Evolutionary conservation across 176 grass and related monocot species (phyloP).

Genomic region (Metroxylon sagu): DNA sequence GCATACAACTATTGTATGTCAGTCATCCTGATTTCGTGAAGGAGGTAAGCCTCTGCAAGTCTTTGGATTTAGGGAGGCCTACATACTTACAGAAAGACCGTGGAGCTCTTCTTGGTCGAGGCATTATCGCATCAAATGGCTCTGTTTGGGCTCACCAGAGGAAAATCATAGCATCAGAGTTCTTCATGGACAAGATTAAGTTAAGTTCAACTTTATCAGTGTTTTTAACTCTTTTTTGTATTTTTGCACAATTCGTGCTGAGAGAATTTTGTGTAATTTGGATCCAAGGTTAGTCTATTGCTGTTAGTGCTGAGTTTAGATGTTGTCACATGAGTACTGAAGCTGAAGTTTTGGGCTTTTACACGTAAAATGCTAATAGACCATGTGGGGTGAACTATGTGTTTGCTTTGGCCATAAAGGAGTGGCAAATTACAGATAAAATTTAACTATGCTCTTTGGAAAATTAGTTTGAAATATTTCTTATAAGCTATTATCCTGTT

Average conservation of each 20-base stretch:
- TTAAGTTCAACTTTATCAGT: constrained; percentile 21
- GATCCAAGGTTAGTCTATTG: not conserved
- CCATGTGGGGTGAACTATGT: no score
- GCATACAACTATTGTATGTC: constrained; percentile 37
- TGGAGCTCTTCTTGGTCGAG: constrained; percentile 51
- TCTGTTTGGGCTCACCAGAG: constrained; percentile 64
- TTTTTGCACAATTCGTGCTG: no score
- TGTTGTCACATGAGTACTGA: no score
- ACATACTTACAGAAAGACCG: constrained; percentile 43
- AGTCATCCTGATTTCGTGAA: constrained; percentile 56
- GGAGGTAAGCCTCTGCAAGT: constrained; percentile 46
- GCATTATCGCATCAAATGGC: constrained; percentile 54
- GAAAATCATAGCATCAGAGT: constrained; percentile 63
- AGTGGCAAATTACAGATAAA: no score
- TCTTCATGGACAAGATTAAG: constrained; percentile 90
- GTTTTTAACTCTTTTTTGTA: no score
- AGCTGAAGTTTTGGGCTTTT: no score
- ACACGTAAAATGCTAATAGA: no score
- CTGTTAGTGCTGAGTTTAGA: no score
- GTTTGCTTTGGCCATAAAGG: no score
- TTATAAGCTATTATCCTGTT: no score
- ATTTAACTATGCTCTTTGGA: no score
- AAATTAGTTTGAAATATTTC: no score
- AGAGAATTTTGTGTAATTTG: not conserved
- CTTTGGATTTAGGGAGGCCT: constrained; percentile 56